These are phyloP conservation scores for Hypomyces perniciosus DNA, from an alignment of 2,329 filamentous ascomycete genomes.

Conservation along the genomic window DNA sequence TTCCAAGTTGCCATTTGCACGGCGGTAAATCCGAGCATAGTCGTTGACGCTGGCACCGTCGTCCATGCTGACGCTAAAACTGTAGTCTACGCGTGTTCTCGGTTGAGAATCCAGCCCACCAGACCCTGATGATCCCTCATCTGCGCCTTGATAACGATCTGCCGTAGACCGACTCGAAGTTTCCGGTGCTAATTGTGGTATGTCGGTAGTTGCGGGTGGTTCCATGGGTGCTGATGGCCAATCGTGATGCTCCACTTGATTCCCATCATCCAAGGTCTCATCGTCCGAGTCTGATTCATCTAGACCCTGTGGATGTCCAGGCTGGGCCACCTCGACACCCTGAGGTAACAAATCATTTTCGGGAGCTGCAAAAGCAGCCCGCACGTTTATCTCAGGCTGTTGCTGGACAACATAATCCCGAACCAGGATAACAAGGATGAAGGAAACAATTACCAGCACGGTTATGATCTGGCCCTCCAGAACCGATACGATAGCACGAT, in stretches of 20 bases:
- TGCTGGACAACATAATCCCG: conserved; percentile 98
- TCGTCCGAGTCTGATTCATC: conserved; percentile 28
- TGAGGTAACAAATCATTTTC: conserved; percentile 25
- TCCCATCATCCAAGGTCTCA: conserved; percentile 26
- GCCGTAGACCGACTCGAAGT: neutral
- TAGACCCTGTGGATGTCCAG: conserved; percentile 14
- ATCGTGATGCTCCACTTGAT: conserved; percentile 9
- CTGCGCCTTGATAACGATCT: neutral
- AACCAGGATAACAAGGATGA: conserved; percentile 95
- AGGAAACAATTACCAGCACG: conserved; percentile 81
- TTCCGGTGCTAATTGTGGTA: conserved; percentile 1
- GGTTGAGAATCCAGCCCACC: neutral
- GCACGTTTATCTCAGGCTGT: conserved; percentile 85
- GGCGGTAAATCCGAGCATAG: conserved; percentile 50
- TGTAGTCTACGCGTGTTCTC: neutral
- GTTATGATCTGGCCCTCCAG: conserved; percentile 94
- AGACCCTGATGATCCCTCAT: neutral
- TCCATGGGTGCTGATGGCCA: conserved; percentile 2
- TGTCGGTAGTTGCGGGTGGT: neutral
- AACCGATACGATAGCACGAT: conserved; percentile 73
- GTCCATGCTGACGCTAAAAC: neutral
- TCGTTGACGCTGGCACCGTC: conserved; percentile 24
- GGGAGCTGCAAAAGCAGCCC: conserved; percentile 52
- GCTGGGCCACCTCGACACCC: conserved; percentile 15
- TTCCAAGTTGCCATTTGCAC: conserved; percentile 53